These are phyloP conservation scores for Spathaspora jeffriesii DNA, from an alignment of 1,139 yeast genomes.

Conservation along the genomic window DNA sequence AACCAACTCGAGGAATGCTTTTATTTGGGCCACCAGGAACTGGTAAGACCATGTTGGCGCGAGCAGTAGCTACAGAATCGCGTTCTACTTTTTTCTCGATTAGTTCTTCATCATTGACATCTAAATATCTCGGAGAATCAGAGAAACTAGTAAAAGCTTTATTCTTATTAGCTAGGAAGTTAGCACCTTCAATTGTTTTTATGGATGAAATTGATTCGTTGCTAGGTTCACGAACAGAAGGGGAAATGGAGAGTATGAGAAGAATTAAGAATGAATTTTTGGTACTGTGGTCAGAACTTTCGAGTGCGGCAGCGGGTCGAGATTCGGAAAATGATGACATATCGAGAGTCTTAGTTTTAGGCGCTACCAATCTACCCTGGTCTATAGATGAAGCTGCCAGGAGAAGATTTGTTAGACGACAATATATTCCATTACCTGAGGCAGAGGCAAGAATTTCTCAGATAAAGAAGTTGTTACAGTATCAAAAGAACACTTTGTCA, in stretches of 20 bases:
- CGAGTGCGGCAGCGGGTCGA: conserved; percentile 88
- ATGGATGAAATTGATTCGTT: conserved; percentile 97
- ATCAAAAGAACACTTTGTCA: conserved; percentile 73
- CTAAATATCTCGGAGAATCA: conserved; percentile 91
- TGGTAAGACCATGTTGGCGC: conserved; percentile 96
- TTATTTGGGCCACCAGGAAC: conserved; percentile 99
- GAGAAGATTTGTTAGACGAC: conserved; percentile 89
- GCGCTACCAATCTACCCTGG: conserved; percentile 98
- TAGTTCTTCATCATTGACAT: conserved; percentile 88
- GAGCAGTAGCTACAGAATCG: conserved; percentile 98
- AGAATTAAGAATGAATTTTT: conserved; percentile 92
- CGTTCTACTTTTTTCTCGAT: conserved; percentile 93
- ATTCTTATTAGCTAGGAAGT: conserved; percentile 78
- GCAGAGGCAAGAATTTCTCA: conserved; percentile 78
- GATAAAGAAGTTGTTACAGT: conserved; percentile 63
- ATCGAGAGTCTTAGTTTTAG: conserved; percentile 80
- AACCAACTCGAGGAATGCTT: conserved; percentile 96
- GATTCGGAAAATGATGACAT: conserved; percentile 57
- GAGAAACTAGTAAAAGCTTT: conserved; percentile 92
- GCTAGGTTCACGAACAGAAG: conserved; percentile 80
- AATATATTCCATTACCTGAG: conserved; percentile 95
- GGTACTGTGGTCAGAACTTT: conserved; percentile 94
- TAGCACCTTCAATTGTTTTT: conserved; percentile 93
- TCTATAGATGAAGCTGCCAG: conserved; percentile 98
- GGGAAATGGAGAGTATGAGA: conserved; percentile 91